Conservation (phyloP, 805 yeast species). For the Kodamaea kakaduensis region DNA sequence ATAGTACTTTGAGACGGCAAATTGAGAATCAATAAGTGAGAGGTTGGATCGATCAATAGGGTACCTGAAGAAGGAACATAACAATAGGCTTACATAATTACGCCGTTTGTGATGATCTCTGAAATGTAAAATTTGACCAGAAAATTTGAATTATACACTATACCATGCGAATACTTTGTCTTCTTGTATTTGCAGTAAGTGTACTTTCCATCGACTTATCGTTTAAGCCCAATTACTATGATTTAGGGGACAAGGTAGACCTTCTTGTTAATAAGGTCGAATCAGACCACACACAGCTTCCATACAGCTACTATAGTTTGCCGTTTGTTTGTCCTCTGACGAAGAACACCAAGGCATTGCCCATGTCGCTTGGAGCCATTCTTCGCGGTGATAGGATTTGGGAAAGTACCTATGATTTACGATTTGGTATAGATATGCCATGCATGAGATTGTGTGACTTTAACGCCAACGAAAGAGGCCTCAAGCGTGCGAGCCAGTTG, state of each 20-base stretch:
- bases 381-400: conserved; percentile 77
- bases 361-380: conserved; percentile 70
- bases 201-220: conserved; percentile 16
- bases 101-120: not conserved
- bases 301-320: conserved; percentile 70
- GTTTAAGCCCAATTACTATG: conserved; percentile 37
- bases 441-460: conserved; percentile 70
- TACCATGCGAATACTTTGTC: conserved; percentile 8
- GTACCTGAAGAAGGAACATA: not conserved
- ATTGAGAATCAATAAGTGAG: too few relatives aligned
- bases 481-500: conserved; percentile 55
- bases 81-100: not conserved
- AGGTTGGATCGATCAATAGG: not conserved
- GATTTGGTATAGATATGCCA: conserved; percentile 59
- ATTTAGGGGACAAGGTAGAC: conserved; percentile 58
- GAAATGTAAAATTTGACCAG: not conserved
- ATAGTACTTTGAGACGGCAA: too few relatives aligned
- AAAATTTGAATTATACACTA: not conserved
- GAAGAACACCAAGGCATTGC: conserved; percentile 52
- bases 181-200: conserved; percentile 1
- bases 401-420: conserved; percentile 66
- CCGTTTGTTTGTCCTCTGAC: conserved; percentile 76
- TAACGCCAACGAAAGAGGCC: conserved; percentile 46
- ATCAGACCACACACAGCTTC: conserved; percentile 71
- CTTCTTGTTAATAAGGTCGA: conserved; percentile 73